These are phyloP conservation scores for Neonectria neomacrospora DNA, from an alignment of 2,329 filamentous ascomycete species.

Conservation along the genomic window DNA sequence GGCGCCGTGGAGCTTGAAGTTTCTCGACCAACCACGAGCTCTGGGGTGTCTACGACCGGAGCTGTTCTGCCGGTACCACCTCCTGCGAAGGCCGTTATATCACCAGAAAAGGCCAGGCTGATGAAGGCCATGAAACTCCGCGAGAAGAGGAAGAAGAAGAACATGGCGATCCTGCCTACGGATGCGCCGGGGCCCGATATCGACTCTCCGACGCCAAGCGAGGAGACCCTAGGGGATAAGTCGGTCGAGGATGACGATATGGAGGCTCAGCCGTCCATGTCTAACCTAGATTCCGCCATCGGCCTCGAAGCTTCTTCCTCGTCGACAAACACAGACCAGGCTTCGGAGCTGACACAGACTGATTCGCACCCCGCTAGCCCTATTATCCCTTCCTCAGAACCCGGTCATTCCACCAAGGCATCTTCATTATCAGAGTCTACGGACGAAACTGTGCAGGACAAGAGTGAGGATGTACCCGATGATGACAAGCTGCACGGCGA, in stretches of 20 bases:
- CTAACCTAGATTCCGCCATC: slow-evolving; percentile 66
- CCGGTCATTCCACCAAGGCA: slow-evolving; percentile 69
- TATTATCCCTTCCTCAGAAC: slow-evolving; percentile 63
- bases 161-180: slow-evolving; percentile 43
- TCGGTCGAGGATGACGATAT: slow-evolving; percentile 41
- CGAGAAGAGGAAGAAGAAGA: slow-evolving; percentile 75
- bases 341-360: slow-evolving; percentile 59
- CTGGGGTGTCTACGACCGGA: slow-evolving; percentile 57
- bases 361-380: slow-evolving; percentile 71
- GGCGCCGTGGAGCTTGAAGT: slow-evolving; percentile 37
- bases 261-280: slow-evolving; percentile 47
- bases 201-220: slow-evolving; percentile 33
- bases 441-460: slow-evolving; percentile 65
- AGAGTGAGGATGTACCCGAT: slow-evolving; percentile 38
- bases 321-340: slow-evolving; percentile 57
- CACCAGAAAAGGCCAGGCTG: slow-evolving; percentile 88
- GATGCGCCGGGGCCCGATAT: slow-evolving; percentile 33
- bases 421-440: slow-evolving; percentile 73
- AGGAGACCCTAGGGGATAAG: slow-evolving; percentile 39
- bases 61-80: slow-evolving; percentile 54
- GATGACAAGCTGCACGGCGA: slow-evolving; percentile 30
- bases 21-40: slow-evolving; percentile 57
- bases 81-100: slow-evolving; percentile 66
- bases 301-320: slow-evolving; percentile 60
- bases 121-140: slow-evolving; percentile 95